phyloP scores from a whole-genome alignment of 2,329 filamentous ascomycete species.

The Colletotrichum filicis region DNA sequence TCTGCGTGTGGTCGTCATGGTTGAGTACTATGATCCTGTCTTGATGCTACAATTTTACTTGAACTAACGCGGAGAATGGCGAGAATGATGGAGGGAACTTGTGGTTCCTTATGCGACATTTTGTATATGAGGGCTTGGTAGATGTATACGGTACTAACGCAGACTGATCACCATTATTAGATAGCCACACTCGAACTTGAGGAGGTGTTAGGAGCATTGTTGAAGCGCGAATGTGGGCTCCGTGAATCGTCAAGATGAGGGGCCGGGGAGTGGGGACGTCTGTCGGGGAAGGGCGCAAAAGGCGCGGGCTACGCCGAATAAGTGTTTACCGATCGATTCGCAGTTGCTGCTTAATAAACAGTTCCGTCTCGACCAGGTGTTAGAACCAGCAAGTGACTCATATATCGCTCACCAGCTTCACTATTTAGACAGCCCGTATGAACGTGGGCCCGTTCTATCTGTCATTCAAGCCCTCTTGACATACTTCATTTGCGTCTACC shows the following conservation, averaged over 20 bases:
- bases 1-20: conserved; percentile 38
- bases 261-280: background rate
- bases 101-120: too few species aligned
- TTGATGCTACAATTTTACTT: conserved; percentile 36
- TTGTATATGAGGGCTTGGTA: too few species aligned
- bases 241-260: background rate
- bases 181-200: too few species aligned
- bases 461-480: background rate
- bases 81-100: background rate
- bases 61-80: too few species aligned
- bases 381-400: background rate
- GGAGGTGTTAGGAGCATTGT: too few species aligned
- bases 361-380: background rate
- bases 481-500: too few species aligned
- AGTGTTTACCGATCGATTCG: background rate
- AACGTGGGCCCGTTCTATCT: background rate
- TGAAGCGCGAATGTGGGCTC: too few species aligned
- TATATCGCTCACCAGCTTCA: background rate
- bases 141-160: too few species aligned
- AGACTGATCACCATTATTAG: too few species aligned
- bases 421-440: background rate
- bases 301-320: background rate
- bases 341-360: background rate
- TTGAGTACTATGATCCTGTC: background rate
- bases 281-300: conserved; percentile 7